phyloP scores from a whole-genome alignment of 2,329 filamentous ascomycete species.

The Fusarium bulbicola region DNA sequence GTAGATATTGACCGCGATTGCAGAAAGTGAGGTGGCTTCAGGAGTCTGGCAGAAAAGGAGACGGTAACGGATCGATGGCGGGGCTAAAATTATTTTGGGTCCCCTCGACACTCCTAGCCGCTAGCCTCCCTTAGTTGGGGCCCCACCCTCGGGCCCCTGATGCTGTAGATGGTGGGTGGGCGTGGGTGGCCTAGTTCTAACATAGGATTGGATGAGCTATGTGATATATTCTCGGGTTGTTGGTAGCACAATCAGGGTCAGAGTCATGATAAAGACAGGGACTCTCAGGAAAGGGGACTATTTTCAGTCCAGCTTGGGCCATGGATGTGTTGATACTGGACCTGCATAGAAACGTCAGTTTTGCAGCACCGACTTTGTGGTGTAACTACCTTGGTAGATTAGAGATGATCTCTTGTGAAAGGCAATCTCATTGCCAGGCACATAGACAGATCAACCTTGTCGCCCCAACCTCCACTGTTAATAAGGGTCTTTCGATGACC shows the following conservation, averaged over 20 bases:
- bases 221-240: conserved; percentile 4
- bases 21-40: conserved; percentile 35
- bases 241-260: conserved; percentile 12
- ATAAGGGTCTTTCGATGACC: neutral
- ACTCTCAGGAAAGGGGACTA: neutral
- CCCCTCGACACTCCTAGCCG: conserved; percentile 28
- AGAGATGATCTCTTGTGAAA: neutral
- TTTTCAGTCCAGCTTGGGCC: neutral
- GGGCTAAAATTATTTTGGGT: conserved; percentile 53
- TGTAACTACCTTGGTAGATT: neutral
- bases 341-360: neutral
- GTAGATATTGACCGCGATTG: conserved; percentile 43
- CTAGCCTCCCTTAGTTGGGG: neutral
- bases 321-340: neutral
- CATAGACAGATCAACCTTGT: neutral
- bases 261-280: conserved; percentile 4
- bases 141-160: conserved; percentile 25
- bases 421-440: neutral
- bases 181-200: conserved; percentile 8
- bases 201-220: conserved; percentile 18
- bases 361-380: neutral
- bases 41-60: conserved; percentile 46
- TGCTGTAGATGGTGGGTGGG: conserved; percentile 1
- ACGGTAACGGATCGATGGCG: conserved; percentile 52
- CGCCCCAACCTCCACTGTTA: neutral